These are phyloP conservation scores for Spergularia marina DNA, from an alignment of 148 eudicot genomes.

Conservation along the genomic window DNA sequence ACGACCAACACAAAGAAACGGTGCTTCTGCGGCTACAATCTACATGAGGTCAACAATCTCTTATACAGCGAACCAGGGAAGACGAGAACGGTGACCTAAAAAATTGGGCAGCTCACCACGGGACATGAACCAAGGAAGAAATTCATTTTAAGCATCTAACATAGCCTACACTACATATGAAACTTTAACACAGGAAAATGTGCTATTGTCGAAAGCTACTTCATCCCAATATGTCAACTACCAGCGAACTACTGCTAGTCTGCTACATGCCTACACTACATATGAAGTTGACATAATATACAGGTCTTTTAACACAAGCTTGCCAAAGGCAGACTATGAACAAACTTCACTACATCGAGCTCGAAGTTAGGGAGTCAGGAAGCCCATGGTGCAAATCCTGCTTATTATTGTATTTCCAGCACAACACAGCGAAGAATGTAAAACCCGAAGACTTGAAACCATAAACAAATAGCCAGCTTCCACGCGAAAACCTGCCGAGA, in stretches of 20 bases:
- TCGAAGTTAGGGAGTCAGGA: constrained; percentile 2
- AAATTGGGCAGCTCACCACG: not conserved
- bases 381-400: not conserved
- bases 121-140: not conserved
- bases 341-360: constrained; percentile 11
- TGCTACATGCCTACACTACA: constrained; percentile 18
- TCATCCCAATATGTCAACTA: not conserved
- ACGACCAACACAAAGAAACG: too few species aligned
- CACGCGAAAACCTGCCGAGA: not conserved
- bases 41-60: too few species aligned
- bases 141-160: constrained; percentile 16
- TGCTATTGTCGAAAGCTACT: constrained; percentile 14
- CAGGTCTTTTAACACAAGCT: constrained; percentile 12
- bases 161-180: constrained; percentile 4
- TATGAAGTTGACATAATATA: constrained; percentile 15
- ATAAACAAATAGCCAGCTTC: not conserved
- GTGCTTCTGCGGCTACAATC: too few species aligned
- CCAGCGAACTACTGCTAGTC: constrained; percentile 16
- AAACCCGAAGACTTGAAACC: not conserved
- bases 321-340: constrained; percentile 18
- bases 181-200: not conserved
- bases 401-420: not conserved
- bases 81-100: not conserved
- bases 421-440: not conserved
- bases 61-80: too few species aligned